These are phyloP conservation scores for Cyberlindnera mrakii DNA, from an alignment of 805 yeast genomes.

Conservation along the genomic window DNA sequence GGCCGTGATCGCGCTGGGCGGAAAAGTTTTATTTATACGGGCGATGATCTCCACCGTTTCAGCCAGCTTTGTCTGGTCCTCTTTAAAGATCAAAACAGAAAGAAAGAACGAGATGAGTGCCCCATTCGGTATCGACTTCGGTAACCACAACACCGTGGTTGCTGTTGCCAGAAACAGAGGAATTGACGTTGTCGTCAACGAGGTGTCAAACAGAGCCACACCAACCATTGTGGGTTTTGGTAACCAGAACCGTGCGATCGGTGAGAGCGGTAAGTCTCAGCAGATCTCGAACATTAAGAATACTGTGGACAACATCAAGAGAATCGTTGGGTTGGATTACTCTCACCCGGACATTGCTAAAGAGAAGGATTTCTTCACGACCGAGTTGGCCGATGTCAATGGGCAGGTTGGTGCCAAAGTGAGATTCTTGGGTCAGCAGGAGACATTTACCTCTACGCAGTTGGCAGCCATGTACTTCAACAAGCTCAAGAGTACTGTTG, in stretches of 20 bases:
- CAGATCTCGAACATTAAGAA: constrained; percentile 95
- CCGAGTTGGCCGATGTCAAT: constrained; percentile 64
- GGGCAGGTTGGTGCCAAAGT: constrained; percentile 85
- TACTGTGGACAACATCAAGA: constrained; percentile 91
- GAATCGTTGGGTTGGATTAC: constrained; percentile 76
- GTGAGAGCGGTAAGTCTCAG: constrained; percentile 94
- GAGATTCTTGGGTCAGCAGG: constrained; percentile 71
- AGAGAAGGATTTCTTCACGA: constrained; percentile 72
- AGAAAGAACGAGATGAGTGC: constrained; percentile 58
- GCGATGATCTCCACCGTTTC: neutral
- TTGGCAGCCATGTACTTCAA: constrained; percentile 91
- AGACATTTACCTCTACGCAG: constrained; percentile 81
- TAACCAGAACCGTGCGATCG: constrained; percentile 79
- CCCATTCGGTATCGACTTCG: constrained; percentile 97
- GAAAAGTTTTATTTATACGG: neutral
- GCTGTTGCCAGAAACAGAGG: constrained; percentile 98
- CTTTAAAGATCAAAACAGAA: neutral
- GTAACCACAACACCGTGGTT: constrained; percentile 88
- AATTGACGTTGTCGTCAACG: constrained; percentile 96
- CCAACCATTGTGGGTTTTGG: constrained; percentile 94
- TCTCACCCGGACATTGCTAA: constrained; percentile 69
- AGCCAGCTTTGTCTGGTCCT: neutral
- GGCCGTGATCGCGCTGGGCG: neutral
- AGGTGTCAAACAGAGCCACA: constrained; percentile 95
- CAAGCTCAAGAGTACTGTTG: constrained; percentile 78